Base-by-base conservation (phyloP, 176 grass and related monocot genomes). In the Juncus effusus region DNA sequence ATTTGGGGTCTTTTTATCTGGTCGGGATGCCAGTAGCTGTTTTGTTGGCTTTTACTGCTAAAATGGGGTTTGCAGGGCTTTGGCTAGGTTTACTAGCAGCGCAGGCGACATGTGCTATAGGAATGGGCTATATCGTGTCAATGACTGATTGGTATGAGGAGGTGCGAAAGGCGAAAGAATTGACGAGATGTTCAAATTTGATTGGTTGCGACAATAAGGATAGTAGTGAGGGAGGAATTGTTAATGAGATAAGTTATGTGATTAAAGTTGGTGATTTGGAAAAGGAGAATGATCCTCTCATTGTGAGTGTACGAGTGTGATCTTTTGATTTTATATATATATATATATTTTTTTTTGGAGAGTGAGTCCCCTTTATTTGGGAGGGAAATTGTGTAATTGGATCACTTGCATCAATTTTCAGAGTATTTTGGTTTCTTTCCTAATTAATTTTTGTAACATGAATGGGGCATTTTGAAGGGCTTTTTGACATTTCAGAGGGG, bases 11-110 rank as follows among this genome's bases (percentile, higher is more conserved):
- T 6, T 99, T 99, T 84, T 99, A 99, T 83, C 73, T 99, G 10
- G 85, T 99, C 2, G 95, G 95, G 11, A 93, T 99, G 95, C 95
- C 95, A 7, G 95, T 99, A 5, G 95, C 88, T 4, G 36, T 99
- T 45, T 65, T 84, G 4, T 61, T 93, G 39, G 75, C 74, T 13
- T 99, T 99, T 63, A 79, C 74, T 1, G 77, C 67, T 3, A 57
- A 82, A 51, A 85, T 99, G 16, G 95, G 95, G 12, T 90, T 99
- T 75, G 55, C 85, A 2, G 95, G 89, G 1, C 83, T 99, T 19
- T 99, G 95, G 95, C 61, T 99, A 14, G 95, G 95, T 13, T 79
- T 99, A 41, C 89, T 99, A 0, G 85, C 95, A 1, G 95, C 95
- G 51, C 95, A 99, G 71, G 89, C 61, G 0, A 82, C 85, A 0